Evolutionary conservation across 2,329 filamentous ascomycete species (phyloP).

Genomic region (Catunica adiposa): DNA sequence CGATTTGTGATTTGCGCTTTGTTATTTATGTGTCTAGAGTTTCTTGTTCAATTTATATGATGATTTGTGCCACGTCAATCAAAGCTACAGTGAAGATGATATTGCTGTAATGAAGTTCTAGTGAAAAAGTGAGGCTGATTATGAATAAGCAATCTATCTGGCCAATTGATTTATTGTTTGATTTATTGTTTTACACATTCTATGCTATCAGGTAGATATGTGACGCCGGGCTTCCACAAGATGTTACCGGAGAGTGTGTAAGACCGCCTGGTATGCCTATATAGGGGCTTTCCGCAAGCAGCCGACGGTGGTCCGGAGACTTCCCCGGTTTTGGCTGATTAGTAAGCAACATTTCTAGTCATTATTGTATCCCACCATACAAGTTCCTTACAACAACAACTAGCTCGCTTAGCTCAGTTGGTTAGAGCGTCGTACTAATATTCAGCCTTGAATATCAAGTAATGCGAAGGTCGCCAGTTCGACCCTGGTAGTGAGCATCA

Average conservation of each 20-base stretch:
- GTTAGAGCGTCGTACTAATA: constrained; percentile 14
- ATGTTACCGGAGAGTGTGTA: no score
- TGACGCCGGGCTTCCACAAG: not conserved
- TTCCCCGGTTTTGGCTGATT: no score
- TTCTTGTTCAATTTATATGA: not conserved
- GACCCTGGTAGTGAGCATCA: constrained; percentile 13
- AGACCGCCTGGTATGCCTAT: no score
- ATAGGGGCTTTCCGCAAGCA: no score
- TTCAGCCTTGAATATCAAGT: constrained; percentile 3
- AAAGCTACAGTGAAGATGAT: no score
- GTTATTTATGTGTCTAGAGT: not conserved
- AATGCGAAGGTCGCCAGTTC: constrained; percentile 14
- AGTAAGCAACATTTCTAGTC: no score
- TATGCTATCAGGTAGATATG: not conserved
- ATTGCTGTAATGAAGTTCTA: no score
- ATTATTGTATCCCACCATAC: not conserved
- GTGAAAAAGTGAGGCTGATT: no score
- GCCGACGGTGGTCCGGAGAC: no score
- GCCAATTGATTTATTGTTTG: no score
- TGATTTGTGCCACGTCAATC: not conserved
- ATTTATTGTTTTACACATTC: not conserved
- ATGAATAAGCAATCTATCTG: no score
- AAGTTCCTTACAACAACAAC: not conserved
- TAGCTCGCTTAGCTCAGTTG: constrained; percentile 13
- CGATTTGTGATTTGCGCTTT: not conserved